These are phyloP conservation scores for Byssochlamys sp. DNA, from an alignment of 2,329 filamentous ascomycete species.

Conservation along the genomic window DNA sequence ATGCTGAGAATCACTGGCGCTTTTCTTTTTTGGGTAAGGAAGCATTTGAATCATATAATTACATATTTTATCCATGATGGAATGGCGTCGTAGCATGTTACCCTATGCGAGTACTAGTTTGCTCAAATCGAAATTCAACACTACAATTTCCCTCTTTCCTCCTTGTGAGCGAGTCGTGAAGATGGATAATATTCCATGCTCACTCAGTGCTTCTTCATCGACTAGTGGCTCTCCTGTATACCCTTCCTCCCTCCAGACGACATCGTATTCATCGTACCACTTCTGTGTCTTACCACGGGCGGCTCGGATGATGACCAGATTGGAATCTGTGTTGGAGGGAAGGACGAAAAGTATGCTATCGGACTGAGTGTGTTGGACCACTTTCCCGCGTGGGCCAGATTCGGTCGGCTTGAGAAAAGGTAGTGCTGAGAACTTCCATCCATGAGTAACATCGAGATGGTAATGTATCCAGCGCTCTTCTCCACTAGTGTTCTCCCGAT, in stretches of 20 bases:
- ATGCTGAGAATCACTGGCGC: no score
- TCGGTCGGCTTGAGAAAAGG: not conserved
- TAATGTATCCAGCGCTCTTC: not conserved
- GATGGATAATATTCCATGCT: not conserved
- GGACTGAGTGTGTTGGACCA: not conserved
- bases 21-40: no score
- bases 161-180: not conserved
- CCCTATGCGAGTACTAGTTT: not conserved
- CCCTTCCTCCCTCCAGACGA: not conserved
- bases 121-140: not conserved
- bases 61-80: not conserved
- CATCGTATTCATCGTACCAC: not conserved
- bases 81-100: not conserved
- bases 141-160: not conserved
- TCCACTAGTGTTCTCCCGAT: not conserved
- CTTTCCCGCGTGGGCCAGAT: not conserved
- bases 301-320: not conserved
- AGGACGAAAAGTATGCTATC: not conserved
- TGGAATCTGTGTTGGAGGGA: not conserved
- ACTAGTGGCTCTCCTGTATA: not conserved
- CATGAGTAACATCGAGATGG: not conserved
- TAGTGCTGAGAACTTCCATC: not conserved
- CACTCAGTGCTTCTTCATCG: not conserved
- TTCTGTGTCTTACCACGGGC: not conserved
- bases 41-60: not conserved